phyloP scores from a whole-genome alignment of 345 rosid species.

The Acer campestre region DNA sequence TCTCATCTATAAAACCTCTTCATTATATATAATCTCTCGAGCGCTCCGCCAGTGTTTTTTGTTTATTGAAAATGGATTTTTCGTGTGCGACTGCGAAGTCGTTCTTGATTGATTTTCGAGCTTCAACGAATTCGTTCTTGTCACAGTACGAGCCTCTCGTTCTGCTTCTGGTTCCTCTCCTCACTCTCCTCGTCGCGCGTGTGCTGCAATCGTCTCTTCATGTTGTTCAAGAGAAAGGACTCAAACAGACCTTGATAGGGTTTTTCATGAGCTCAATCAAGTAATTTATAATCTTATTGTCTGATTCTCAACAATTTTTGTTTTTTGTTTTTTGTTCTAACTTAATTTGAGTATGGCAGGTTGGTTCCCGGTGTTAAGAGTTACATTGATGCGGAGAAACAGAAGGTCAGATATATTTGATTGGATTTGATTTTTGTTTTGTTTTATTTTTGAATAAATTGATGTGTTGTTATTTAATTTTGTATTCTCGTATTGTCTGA shows the following conservation, averaged over 20 bases:
- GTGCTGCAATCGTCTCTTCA: slow-evolving; percentile 47
- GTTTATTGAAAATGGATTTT: slow-evolving; percentile 25
- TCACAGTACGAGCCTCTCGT: slow-evolving; percentile 72
- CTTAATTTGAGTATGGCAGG: slow-evolving; percentile 40
- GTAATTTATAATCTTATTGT: slow-evolving; percentile 32
- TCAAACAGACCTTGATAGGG: slow-evolving; percentile 52
- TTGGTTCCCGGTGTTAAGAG: slow-evolving; percentile 79
- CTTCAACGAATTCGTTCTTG: slow-evolving; percentile 56
- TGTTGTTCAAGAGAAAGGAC: slow-evolving; percentile 60
- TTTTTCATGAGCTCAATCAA: slow-evolving; percentile 62
- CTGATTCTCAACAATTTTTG: background rate
- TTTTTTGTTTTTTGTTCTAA: background rate
- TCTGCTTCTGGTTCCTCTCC: slow-evolving; percentile 61
- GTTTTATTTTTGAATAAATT: no score
- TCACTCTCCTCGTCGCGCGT: slow-evolving; percentile 64
- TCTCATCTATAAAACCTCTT: background rate
- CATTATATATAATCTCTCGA: background rate
- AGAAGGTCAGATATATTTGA: slow-evolving; percentile 58
- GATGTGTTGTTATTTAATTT: background rate
- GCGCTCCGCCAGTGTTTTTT: background rate
- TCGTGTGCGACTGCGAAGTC: slow-evolving; percentile 32
- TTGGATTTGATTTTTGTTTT: background rate
- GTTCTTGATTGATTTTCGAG: slow-evolving; percentile 41
- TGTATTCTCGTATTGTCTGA: background rate
- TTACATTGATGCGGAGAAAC: slow-evolving; percentile 87